phyloP scores from a whole-genome alignment of 768 basidiomycete genomes.

The Jaapia argillacea region DNA sequence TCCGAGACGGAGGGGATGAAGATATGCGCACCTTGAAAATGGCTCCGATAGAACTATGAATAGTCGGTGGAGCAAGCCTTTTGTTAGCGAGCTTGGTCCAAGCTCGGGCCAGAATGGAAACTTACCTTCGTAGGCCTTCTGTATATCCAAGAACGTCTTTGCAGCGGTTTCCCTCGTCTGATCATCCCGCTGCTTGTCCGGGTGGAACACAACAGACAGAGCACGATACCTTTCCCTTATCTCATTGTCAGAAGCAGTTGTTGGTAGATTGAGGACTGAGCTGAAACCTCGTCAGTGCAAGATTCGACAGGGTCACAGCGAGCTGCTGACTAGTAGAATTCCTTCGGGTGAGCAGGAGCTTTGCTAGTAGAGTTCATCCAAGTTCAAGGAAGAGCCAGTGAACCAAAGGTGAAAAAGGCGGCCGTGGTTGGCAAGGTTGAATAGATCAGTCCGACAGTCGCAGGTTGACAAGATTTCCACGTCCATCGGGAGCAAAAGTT shows the following conservation, averaged over 20 bases:
- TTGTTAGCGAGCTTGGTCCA: not conserved
- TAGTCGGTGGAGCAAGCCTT: not conserved
- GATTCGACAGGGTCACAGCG: not conserved
- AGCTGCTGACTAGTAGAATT: too few relatives aligned
- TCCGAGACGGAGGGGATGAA: conserved; percentile 4
- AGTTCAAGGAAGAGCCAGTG: too few relatives aligned
- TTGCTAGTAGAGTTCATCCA: too few relatives aligned
- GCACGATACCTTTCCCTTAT: conserved; percentile 66
- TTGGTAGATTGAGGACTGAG: conserved; percentile 62
- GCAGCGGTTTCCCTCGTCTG: conserved; percentile 47
- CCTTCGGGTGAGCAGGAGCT: too few relatives aligned
- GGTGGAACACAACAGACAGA: conserved; percentile 74
- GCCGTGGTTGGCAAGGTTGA: too few relatives aligned
- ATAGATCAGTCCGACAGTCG: too few relatives aligned
- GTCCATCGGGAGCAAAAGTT: too few relatives aligned
- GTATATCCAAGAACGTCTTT: conserved; percentile 62
- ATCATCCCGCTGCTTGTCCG: conserved; percentile 69
- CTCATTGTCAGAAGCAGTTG: conserved; percentile 51
- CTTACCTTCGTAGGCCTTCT: conserved; percentile 76
- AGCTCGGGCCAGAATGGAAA: not conserved
- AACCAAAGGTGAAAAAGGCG: too few relatives aligned
- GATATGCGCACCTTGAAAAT: conserved; percentile 43
- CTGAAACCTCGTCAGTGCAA: conserved; percentile 19
- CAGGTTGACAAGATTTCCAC: too few relatives aligned
- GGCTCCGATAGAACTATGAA: conserved; percentile 59